These are phyloP conservation scores for Larix kaempferi DNA, from an alignment of 75 land plant genomes.

Conservation along the genomic window DNA sequence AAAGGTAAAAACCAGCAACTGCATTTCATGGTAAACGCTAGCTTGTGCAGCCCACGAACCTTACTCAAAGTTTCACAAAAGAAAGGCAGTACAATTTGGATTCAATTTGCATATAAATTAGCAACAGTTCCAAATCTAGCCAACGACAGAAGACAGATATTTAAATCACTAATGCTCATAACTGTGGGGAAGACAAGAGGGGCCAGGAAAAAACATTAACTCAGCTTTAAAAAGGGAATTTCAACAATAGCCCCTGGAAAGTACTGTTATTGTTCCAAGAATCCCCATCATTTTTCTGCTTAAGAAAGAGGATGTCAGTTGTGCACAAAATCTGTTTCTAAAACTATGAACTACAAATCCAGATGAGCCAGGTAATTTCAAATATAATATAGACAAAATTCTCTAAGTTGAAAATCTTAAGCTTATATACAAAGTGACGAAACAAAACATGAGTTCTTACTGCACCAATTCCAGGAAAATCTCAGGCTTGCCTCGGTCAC, in stretches of 20 bases:
- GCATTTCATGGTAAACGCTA: background rate
- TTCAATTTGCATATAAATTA: background rate
- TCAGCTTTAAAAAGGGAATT: background rate
- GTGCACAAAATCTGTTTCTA: background rate
- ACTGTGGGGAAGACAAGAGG: background rate
- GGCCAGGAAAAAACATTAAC: background rate
- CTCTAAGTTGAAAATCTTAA: background rate
- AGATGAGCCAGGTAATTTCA: background rate
- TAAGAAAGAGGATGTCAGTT: background rate
- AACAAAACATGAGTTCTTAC: conserved; percentile 10
- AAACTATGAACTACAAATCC: background rate
- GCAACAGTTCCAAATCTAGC: background rate
- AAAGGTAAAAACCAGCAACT: background rate
- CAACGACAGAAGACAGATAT: background rate
- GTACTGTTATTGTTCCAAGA: background rate
- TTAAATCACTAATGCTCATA: background rate
- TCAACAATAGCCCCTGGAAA: background rate
- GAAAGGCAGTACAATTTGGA: background rate
- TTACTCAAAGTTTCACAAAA: background rate
- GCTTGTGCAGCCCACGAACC: background rate
- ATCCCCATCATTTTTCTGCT: background rate
- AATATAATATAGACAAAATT: background rate
- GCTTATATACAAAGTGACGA: background rate
- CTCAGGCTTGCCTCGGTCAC: conserved; percentile 8
- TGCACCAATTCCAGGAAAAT: conserved; percentile 7